Base-by-base conservation (phyloP, 1,284 basidiomycete species). In the Erythrobasidium hasegawianum region DNA sequence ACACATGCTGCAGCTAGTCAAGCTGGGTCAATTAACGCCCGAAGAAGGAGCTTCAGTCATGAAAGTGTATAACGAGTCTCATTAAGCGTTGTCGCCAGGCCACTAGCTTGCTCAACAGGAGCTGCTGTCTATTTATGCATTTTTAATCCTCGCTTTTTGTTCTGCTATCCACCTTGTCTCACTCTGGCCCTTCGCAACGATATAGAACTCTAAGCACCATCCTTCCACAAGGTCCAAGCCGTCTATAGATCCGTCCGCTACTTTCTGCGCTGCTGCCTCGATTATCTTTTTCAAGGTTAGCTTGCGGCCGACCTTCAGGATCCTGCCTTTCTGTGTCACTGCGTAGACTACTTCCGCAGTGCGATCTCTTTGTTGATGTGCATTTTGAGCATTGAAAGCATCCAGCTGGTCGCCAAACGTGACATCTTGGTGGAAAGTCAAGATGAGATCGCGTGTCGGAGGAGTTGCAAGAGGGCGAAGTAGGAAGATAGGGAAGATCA, bases 131-230 rank as follows among this genome's bases (percentile, higher is more conserved):
- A 20, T n/a, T 1, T 45, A 24, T 29, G 54, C 22, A 47, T 22
- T 14, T 29, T 45, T 45, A 40, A 58, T 26, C 49, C 56, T 40
- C 13, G 27, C 26, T 80, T 97, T 97, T 81, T 86, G 94, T 68
- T 89, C 86, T n/a, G 87, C 85, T 27, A 97, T 83, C 93, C 94
- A 97, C 69, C 83, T 84, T 76, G 84, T 83, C 76, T 96, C 92
- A 64, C 83, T 83, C n/a, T 81, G 80, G 0, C 91, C 91, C 76
- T 86, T 92, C 1, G 88, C 75, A 8, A 97, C 88, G 16, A 87
- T 86, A 73, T 97, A 89, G 33, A 86, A 87, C 76, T 75, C 73
- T 18, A 75, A 50, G 47, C 96, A 75, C 75, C 89, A 87, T 0
- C 91, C 92, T 73, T 95, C 91, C 70, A 85, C 86, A 65, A 97